phyloP scores from a whole-genome alignment of 441 rosid genomes.

The Mallotus japonicus region DNA sequence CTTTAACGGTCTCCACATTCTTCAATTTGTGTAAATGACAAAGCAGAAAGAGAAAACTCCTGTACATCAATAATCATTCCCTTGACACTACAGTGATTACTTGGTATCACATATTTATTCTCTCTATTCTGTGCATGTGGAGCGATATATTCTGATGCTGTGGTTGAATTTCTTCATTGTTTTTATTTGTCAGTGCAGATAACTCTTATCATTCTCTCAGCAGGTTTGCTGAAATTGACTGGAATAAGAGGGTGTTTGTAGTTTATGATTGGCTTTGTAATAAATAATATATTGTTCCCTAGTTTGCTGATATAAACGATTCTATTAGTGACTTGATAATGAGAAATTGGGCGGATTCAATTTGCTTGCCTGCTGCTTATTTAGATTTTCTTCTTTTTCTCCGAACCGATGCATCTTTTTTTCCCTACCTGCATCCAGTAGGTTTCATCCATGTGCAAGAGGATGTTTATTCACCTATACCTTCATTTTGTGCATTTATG shows the following conservation, averaged over 20 bases:
- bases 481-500: no score
- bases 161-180: not conserved
- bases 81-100: not conserved
- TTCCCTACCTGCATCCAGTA: no score
- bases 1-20: no score
- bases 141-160: not conserved
- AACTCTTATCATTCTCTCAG: not conserved
- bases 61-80: not conserved
- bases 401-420: no score
- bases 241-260: not conserved
- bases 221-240: not conserved
- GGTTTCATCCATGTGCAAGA: no score
- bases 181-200: not conserved
- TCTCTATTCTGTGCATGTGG: not conserved
- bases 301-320: not conserved
- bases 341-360: no score
- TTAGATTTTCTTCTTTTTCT: no score
- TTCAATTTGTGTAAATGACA: not conserved
- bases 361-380: no score
- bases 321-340: no score
- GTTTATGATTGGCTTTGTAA: no score
- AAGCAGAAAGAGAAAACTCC: not conserved
- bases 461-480: no score
- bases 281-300: no score
- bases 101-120: not conserved